phyloP scores from a whole-genome alignment of 2,329 filamentous ascomycete species.

The Zymoseptoria ardabiliae region DNA sequence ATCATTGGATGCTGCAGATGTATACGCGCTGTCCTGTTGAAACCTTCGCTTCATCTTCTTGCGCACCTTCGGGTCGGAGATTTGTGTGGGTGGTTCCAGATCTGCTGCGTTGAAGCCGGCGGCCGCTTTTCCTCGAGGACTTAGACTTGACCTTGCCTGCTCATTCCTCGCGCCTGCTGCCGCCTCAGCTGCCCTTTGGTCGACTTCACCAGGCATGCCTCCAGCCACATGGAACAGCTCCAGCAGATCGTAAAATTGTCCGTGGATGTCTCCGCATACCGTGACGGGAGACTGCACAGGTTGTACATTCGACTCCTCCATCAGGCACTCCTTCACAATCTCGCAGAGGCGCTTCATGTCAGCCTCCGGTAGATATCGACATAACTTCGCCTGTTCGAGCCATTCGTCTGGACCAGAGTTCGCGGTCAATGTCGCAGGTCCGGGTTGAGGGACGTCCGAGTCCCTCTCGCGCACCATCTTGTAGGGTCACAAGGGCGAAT shows the following conservation, averaged over 20 bases:
- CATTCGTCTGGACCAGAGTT: constrained; percentile 90
- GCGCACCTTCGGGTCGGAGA: constrained; percentile 78
- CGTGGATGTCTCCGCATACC: constrained; percentile 95
- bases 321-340: constrained; percentile 96
- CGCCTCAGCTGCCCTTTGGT: constrained; percentile 22
- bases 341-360: constrained; percentile 99
- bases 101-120: constrained; percentile 79
- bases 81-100: constrained; percentile 82
- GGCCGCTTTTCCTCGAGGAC: constrained; percentile 11
- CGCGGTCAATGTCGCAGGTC: constrained; percentile 74
- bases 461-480: constrained; percentile 42
- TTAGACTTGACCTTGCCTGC: constrained; percentile 14
- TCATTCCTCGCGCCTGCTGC: constrained; percentile 12
- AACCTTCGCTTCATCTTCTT: constrained; percentile 66
- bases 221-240: constrained; percentile 95
- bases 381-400: constrained; percentile 93
- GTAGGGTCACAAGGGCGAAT: constrained; percentile 12
- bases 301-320: constrained; percentile 99
- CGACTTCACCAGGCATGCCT: constrained; percentile 78
- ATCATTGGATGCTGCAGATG: constrained; percentile 43
- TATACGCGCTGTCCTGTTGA: constrained; percentile 46
- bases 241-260: constrained; percentile 95
- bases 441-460: constrained; percentile 71
- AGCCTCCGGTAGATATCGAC: constrained; percentile 89
- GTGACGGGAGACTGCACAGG: constrained; percentile 96